These are phyloP conservation scores for Dysphania ambrosioides DNA, from an alignment of 148 eudicot species.

Conservation along the genomic window DNA sequence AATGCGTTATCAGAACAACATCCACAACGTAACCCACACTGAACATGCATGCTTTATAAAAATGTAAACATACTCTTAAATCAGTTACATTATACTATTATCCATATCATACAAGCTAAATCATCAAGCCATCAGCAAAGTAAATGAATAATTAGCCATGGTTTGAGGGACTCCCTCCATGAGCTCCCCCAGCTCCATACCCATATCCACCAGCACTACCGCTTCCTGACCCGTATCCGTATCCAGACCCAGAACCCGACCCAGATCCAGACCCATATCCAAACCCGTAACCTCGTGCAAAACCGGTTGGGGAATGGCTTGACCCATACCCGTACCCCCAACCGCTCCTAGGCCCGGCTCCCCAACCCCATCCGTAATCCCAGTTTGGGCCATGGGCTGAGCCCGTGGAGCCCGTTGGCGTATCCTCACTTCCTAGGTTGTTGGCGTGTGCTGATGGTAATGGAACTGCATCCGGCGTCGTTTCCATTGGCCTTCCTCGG, in stretches of 20 bases:
- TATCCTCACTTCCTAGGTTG: background rate
- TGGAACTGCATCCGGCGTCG: background rate
- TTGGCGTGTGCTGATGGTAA: background rate
- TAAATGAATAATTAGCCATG: slow-evolving; percentile 2
- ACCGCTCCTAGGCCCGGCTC: slow-evolving; percentile 53
- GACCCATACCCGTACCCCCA: slow-evolving; percentile 84
- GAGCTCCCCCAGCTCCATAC: slow-evolving; percentile 30
- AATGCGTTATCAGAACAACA: background rate
- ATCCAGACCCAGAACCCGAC: slow-evolving; percentile 49
- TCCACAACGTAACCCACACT: background rate
- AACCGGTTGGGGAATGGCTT: slow-evolving; percentile 51
- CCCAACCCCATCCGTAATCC: slow-evolving; percentile 81
- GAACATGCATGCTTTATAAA: background rate
- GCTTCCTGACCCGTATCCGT: slow-evolving; percentile 39
- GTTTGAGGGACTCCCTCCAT: slow-evolving; percentile 16
- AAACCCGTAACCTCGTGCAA: slow-evolving; percentile 57
- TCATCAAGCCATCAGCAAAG: background rate
- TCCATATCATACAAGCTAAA: background rate
- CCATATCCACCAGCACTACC: slow-evolving; percentile 34
- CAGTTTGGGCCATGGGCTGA: slow-evolving; percentile 66
- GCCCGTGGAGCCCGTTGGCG: slow-evolving; percentile 29
- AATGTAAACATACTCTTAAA: background rate
- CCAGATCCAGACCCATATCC: slow-evolving; percentile 61
- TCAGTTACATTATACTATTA: background rate
- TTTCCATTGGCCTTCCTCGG: background rate